A percentile compares a stretch with the other conserved stretches of the same genome.
Conservation (phyloP, 2,329 filamentous ascomycete species). For the Fusarium mangiferae region DNA sequence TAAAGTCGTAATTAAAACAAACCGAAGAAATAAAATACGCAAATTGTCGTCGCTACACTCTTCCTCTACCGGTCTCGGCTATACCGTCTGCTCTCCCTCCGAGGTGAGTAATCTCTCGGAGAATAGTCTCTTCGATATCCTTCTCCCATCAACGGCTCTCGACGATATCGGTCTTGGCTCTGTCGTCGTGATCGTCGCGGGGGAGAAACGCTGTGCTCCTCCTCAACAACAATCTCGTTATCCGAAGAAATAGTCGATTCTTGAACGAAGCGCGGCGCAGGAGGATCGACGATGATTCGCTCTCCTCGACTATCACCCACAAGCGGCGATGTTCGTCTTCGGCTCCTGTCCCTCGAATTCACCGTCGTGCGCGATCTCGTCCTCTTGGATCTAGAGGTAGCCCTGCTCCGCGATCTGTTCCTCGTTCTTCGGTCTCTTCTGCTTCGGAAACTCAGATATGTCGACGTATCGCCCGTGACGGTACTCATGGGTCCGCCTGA, state of each 20-base stretch:
- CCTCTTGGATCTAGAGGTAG: slow-evolving; percentile 29
- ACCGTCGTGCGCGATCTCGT: slow-evolving; percentile 38
- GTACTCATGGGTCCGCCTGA: slow-evolving; percentile 34
- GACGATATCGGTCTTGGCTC: slow-evolving; percentile 41
- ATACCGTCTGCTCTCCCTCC: slow-evolving; percentile 38
- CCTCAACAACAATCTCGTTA: slow-evolving; percentile 53
- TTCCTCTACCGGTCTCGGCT: slow-evolving; percentile 24
- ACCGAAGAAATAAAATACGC: slow-evolving; percentile 2
- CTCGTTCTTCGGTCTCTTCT: slow-evolving; percentile 30
- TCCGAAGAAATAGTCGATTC: slow-evolving; percentile 43
- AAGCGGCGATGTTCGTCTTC: slow-evolving; percentile 34
- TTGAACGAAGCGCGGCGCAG: slow-evolving; percentile 45
- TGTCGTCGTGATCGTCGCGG: slow-evolving; percentile 37
- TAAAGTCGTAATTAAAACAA: slow-evolving; percentile 29
- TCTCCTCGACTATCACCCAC: slow-evolving; percentile 25
- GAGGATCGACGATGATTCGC: slow-evolving; percentile 44
- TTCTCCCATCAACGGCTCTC: slow-evolving; percentile 38
- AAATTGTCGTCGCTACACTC: background rate
- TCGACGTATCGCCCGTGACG: slow-evolving; percentile 35
- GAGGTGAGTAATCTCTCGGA: slow-evolving; percentile 37
- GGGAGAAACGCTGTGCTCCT: slow-evolving; percentile 47
- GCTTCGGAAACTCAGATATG: slow-evolving; percentile 37
- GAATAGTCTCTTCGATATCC: slow-evolving; percentile 35
- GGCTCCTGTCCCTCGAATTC: slow-evolving; percentile 31
- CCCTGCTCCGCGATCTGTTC: slow-evolving; percentile 24